Base-by-base conservation (phyloP, 2,329 filamentous ascomycete species). In the Helicocarpus griseus region DNA sequence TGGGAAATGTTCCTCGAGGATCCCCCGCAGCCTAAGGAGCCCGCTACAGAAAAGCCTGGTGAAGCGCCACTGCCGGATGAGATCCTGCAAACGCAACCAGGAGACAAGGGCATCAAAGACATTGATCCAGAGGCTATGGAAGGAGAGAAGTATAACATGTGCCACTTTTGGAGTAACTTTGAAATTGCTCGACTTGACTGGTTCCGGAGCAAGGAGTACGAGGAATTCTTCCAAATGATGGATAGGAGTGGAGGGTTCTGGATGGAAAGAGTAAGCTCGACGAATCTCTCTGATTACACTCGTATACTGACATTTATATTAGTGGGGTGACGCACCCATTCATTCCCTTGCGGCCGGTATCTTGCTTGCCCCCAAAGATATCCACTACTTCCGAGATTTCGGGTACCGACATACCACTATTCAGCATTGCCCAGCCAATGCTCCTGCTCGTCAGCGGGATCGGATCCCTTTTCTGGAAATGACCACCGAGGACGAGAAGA, bases 131-230 rank as follows among this genome's bases (percentile, higher is more conserved):
- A 97, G 64, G 81, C 84, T 39, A 98, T 98, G 93, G 91, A 97
- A 66, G 89, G 89, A 57, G 93, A 98, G 69, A 87, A 84, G 62
- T 98, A 98, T 77, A 98, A 98, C 74, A 98, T 98, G 93, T 98
- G 93, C 69, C 93, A 98, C 75, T 98, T 96, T 76, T 98, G 93
- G 93, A 95, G 89, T 69, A 98, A 98, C 69, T 98, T 98, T 60
- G 93, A 98, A 71, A 98, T 98, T 72, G 93, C 93, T 13, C 83
- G 84, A 54, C 79, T 98, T 55, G 86, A 88, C 72, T 98, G 89
- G 82, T 97, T 97, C 80, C 83, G 93, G 61, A 96, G 90, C 75
- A 91, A 95, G 72, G 87, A 89, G 65, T 98, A 98, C 67, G 86
- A 95, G 61, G 93, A 96, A 59, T 98, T 98, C 70, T 98, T 98